Evolutionary conservation across 1,284 basidiomycete species (phyloP), one percentile per base, ranked within the genome.

Genomic region (Volvariella volvacea): DNA sequence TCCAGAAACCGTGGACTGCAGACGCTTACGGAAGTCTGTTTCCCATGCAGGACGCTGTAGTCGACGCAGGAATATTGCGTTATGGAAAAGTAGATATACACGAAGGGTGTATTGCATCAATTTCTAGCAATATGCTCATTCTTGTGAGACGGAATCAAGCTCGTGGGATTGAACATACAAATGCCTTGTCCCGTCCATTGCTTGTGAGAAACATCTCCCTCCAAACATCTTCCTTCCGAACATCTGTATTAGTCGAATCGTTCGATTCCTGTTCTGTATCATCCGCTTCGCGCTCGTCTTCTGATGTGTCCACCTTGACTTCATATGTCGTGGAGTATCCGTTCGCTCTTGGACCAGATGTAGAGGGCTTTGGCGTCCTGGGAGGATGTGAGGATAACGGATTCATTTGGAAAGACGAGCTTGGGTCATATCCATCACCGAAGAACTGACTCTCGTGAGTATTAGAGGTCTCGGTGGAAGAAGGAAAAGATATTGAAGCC

Each of bases 41-140:
- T 82, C 78, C 75, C 76, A 81, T 55, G 63, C 55, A 8, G 69
- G 65, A 48, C 70, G 68, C 42, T 61, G 60, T 14, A 63, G 58
- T 48, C 65, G 65, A 45, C 73, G 66, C 50, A 78, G 61, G 2
- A 70, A 65, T 22, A 82, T 43, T 3, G 74, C 67, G 34, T 65
- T 63, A 59, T 88, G 87, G 57, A 88, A 80, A 21, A 84, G 59
- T 32, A 90, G 68, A 60, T 83, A 88, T 45, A 88, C 64, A 40
- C 78, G 76, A 50, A 90, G 74, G 19, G 82, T 75, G 59, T 89
- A 90, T 67, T 90, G 87, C 46, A 89, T 78, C 45, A 88, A 56
- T 89, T 90, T 90, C 87, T 89, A 21, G 4, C 14, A 39, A 3
- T n/a, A 6, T 7, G 34, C 15, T 15, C 19, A 33, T 28, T 3